Evolutionary conservation across 148 eudicot genomes (phyloP).

Genomic region (Rhododendron ovatum): DNA sequence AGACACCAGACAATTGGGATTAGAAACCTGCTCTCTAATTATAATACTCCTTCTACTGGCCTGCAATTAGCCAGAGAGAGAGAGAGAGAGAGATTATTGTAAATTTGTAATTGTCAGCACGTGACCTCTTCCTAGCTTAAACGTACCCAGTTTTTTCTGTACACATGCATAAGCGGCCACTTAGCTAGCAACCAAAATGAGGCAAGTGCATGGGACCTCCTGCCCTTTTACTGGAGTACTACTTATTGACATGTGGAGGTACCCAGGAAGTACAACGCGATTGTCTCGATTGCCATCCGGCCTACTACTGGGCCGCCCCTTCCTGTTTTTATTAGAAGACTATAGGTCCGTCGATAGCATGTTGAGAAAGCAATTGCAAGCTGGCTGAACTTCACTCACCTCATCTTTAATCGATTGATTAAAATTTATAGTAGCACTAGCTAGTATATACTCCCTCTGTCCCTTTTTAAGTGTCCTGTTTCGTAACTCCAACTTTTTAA

Average conservation of each 20-base stretch:
- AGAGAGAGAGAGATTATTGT: neutral
- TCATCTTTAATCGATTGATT: neutral
- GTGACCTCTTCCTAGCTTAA: neutral
- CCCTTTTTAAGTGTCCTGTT: too few species aligned
- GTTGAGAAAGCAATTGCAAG: neutral
- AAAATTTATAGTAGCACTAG: too few species aligned
- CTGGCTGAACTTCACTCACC: neutral
- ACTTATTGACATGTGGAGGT: too few species aligned
- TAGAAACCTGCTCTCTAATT: slow-evolving; percentile 1
- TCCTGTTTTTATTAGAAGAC: neutral
- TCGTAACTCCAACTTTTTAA: too few species aligned
- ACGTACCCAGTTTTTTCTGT: neutral
- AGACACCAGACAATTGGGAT: neutral
- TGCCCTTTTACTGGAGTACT: neutral
- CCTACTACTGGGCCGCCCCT: neutral
- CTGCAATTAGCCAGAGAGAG: slow-evolving; percentile 9
- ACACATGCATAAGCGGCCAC: too few species aligned
- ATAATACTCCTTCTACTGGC: neutral
- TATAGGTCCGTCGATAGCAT: neutral
- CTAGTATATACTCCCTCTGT: too few species aligned
- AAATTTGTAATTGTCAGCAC: neutral
- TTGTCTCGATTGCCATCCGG: neutral
- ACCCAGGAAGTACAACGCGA: neutral
- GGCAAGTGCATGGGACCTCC: neutral
- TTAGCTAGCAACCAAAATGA: neutral